Evolutionary conservation across 345 rosid species (phyloP).

Genomic region (Lumnitzera littorea): DNA sequence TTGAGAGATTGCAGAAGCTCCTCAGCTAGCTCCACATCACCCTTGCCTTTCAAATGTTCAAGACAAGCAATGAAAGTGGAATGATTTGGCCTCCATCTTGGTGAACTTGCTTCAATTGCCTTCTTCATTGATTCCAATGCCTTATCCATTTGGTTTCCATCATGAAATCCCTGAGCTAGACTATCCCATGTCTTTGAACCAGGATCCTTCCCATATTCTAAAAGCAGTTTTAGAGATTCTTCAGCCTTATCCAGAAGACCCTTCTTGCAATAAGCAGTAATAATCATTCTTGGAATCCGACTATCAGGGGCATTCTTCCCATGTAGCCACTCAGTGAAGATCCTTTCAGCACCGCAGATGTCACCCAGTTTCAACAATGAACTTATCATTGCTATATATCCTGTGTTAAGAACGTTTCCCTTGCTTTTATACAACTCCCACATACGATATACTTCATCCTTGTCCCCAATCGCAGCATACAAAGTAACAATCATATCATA

Average conservation of each 20-base stretch:
- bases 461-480: slow-evolving; percentile 36
- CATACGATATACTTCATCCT: slow-evolving; percentile 42
- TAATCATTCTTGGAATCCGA: slow-evolving; percentile 36
- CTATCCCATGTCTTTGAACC: background rate
- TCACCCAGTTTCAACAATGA: slow-evolving; percentile 52
- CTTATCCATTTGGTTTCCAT: slow-evolving; percentile 4
- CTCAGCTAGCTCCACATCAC: slow-evolving; percentile 10
- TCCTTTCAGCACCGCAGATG: slow-evolving; percentile 41
- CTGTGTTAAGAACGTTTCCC: slow-evolving; percentile 27
- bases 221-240: slow-evolving; percentile 20
- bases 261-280: slow-evolving; percentile 39
- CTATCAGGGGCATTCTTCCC: slow-evolving; percentile 20
- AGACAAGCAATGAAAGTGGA: slow-evolving; percentile 14
- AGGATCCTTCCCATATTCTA: background rate
- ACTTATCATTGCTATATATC: slow-evolving; percentile 40
- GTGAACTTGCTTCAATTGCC: slow-evolving; percentile 1
- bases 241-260: slow-evolving; percentile 55
- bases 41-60: slow-evolving; percentile 14
- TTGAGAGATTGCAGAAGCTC: slow-evolving; percentile 9
- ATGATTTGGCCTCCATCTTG: slow-evolving; percentile 13
- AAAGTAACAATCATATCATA: slow-evolving; percentile 37
- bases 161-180: slow-evolving; percentile 6
- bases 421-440: slow-evolving; percentile 41
- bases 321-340: slow-evolving; percentile 54
- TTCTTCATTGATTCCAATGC: slow-evolving; percentile 17